These are phyloP conservation scores for Cubamyces lactineus DNA, from an alignment of 768 basidiomycete genomes.

Conservation along the genomic window DNA sequence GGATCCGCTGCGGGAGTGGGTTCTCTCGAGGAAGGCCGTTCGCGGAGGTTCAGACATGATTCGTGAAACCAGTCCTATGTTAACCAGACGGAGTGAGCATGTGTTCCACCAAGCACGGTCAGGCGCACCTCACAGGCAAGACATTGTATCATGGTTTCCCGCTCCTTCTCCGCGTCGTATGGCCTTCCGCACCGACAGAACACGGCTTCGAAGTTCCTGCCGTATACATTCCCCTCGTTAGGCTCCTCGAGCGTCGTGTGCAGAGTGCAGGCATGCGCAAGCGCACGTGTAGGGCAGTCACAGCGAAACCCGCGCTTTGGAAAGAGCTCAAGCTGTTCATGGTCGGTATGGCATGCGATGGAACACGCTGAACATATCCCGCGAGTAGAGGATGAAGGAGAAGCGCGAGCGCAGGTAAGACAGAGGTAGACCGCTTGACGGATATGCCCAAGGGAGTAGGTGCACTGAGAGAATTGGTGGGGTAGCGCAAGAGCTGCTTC, in stretches of 20 bases:
- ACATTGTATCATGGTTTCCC: slow-evolving; percentile 90
- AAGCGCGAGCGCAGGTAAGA: slow-evolving; percentile 59
- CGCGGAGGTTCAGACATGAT: slow-evolving; percentile 81
- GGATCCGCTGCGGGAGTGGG: slow-evolving; percentile 36
- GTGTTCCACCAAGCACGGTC: slow-evolving; percentile 2
- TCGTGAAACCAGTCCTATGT: slow-evolving; percentile 91
- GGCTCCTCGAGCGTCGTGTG: slow-evolving; percentile 55
- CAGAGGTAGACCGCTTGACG: slow-evolving; percentile 86
- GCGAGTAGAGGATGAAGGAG: slow-evolving; percentile 38
- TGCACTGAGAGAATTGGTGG: slow-evolving; percentile 47
- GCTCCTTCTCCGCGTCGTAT: slow-evolving; percentile 74
- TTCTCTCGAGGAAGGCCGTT: slow-evolving; percentile 57
- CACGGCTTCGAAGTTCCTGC: slow-evolving; percentile 68
- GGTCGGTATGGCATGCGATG: slow-evolving; percentile 83
- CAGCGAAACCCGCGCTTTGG: slow-evolving; percentile 84
- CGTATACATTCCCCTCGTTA: slow-evolving; percentile 67
- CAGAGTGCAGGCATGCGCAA: slow-evolving; percentile 66
- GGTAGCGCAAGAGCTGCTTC: slow-evolving; percentile 48
- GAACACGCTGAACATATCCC: slow-evolving; percentile 86
- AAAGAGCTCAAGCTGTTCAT: slow-evolving; percentile 86
- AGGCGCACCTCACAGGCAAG: slow-evolving; percentile 76
- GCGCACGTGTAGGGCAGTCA: slow-evolving; percentile 75
- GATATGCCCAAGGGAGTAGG: slow-evolving; percentile 41
- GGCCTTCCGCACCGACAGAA: slow-evolving; percentile 78
- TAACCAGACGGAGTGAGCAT: not conserved